These are phyloP conservation scores for Mitragyna speciosa DNA, from an alignment of 257 asterid species.

Conservation along the genomic window DNA sequence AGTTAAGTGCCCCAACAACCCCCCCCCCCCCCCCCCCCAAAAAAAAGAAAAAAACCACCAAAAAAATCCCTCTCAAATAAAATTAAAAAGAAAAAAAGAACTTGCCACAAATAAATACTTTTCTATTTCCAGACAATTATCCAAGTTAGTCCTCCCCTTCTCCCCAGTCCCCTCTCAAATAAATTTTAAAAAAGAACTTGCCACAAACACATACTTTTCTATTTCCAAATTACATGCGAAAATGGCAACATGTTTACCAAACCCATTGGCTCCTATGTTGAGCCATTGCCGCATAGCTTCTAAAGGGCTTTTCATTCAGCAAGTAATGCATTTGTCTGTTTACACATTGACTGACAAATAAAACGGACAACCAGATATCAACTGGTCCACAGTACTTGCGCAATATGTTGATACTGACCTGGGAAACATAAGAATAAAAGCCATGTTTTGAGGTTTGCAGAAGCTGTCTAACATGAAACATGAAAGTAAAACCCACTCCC, in stretches of 20 bases:
- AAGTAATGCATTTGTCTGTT: conserved; percentile 48
- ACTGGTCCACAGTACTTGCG: conserved; percentile 83
- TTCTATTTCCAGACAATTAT: no score
- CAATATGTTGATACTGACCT: conserved; percentile 69
- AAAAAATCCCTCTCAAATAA: no score
- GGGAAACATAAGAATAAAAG: conserved; percentile 15
- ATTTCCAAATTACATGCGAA: neutral
- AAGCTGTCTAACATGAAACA: neutral
- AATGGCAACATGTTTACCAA: conserved; percentile 40
- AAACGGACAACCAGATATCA: conserved; percentile 72
- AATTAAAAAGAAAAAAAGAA: no score
- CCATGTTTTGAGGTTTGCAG: conserved; percentile 3
- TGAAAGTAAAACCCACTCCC: neutral
- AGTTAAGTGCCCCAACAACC: no score
- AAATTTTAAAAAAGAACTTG: neutral
- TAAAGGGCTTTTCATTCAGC: conserved; percentile 57
- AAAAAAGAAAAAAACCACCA: no score
- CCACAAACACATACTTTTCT: neutral
- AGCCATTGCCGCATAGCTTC: conserved; percentile 83
- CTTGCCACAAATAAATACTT: no score
- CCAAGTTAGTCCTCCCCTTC: no score
- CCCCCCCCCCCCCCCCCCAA: neutral
- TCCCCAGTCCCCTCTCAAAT: no score
- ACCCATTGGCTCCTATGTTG: conserved; percentile 92
- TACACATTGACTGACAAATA: conserved; percentile 28